These are phyloP conservation scores for Corynespora cassiicola DNA, from an alignment of 2,329 filamentous ascomycete species.

Conservation along the genomic window DNA sequence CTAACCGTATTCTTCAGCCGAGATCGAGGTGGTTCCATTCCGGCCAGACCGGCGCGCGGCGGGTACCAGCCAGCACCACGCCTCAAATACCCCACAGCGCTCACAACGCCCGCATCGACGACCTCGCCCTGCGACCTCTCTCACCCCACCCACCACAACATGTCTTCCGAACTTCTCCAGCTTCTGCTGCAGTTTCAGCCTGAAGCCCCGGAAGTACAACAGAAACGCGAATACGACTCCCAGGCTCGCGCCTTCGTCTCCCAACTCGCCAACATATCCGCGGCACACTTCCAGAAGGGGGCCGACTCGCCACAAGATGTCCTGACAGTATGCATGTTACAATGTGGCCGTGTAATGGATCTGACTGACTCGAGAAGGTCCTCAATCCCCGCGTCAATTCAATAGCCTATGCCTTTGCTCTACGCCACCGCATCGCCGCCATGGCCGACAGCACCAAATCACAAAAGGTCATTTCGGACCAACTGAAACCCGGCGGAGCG, in stretches of 20 bases:
- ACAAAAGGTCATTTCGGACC: constrained; percentile 43
- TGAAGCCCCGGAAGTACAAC: constrained; percentile 33
- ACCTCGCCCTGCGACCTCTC: constrained; percentile 13
- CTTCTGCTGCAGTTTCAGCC: constrained; percentile 44
- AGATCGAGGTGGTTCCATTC: too few species aligned
- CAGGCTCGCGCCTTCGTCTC: constrained; percentile 42
- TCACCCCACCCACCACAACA: constrained; percentile 14
- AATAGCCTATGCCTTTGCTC: constrained; percentile 64
- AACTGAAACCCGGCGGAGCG: constrained; percentile 50
- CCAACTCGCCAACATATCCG: constrained; percentile 40
- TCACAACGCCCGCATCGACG: constrained; percentile 6
- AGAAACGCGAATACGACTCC: constrained; percentile 48
- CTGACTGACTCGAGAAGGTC: constrained; percentile 35
- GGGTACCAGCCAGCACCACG: constrained; percentile 6
- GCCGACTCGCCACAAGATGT: constrained; percentile 48
- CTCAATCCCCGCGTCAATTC: constrained; percentile 65
- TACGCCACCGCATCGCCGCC: constrained; percentile 56
- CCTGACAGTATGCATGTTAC: constrained; percentile 37
- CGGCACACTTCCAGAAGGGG: constrained; percentile 40
- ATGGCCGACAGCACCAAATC: constrained; percentile 38
- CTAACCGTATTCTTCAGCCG: too few species aligned
- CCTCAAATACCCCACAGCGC: constrained; percentile 22
- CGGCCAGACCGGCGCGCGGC: neutral
- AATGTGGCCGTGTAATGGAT: neutral
- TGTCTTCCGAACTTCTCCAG: constrained; percentile 38